Evolutionary conservation across 768 basidiomycete species (phyloP).

Genomic region (Hericium alpestre): DNA sequence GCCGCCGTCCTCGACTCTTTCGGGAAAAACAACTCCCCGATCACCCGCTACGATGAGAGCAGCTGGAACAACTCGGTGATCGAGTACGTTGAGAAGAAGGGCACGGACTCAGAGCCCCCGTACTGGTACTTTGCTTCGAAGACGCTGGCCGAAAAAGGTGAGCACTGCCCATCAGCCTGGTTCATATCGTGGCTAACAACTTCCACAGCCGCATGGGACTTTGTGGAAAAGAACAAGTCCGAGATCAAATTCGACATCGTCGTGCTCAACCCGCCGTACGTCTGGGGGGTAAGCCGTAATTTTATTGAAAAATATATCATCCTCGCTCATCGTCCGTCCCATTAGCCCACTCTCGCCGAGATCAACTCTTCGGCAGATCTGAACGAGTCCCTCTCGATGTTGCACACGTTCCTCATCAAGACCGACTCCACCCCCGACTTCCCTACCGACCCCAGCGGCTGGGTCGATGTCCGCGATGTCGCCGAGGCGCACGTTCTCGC

Average conservation of each 20-base stretch:
- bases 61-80: conserved; percentile 24
- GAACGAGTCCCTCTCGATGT: not conserved
- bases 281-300: conserved; percentile 4
- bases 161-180: not conserved
- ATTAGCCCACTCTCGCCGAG: conserved; percentile 1
- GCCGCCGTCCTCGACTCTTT: conserved; percentile 18
- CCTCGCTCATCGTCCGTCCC: not conserved
- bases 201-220: conserved; percentile 25
- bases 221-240: conserved; percentile 16
- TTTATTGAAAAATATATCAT: not conserved
- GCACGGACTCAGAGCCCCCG: conserved; percentile 15
- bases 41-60: conserved; percentile 6
- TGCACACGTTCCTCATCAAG: not conserved
- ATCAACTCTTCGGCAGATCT: not conserved
- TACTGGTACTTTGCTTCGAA: conserved; percentile 24
- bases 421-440: not conserved
- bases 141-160: conserved; percentile 26
- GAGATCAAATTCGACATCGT: conserved; percentile 23
- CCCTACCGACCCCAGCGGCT: not conserved
- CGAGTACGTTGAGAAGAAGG: conserved; percentile 20
- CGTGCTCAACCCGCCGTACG: conserved; percentile 25
- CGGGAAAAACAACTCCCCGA: not conserved
- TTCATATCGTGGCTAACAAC: not conserved
- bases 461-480: conserved; percentile 1
- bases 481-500: conserved; percentile 2